phyloP scores from a whole-genome alignment of 2,329 filamentous ascomycete species.

The Pseudogymnoascus sp. region DNA sequence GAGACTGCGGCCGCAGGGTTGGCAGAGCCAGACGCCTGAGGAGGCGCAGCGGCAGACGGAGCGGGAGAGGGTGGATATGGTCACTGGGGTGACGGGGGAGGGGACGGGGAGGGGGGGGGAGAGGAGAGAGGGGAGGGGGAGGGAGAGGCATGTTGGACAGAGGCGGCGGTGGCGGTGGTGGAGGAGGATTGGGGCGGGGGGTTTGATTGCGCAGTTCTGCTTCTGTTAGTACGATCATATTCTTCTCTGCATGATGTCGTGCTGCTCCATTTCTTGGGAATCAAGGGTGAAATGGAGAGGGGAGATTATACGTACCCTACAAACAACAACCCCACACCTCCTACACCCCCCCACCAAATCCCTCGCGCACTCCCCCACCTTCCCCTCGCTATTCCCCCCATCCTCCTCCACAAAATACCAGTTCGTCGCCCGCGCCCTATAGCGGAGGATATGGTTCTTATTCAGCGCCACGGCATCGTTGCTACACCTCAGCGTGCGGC shows the following conservation, averaged over 20 bases:
- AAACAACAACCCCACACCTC: constrained; percentile 67
- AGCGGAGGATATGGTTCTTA: constrained; percentile 47
- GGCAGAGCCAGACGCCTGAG: constrained; percentile 72
- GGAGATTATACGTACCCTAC: constrained; percentile 55
- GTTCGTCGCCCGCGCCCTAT: constrained; percentile 47
- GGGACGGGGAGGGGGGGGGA: constrained; percentile 38
- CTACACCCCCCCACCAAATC: constrained; percentile 82
- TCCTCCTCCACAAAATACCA: constrained; percentile 52
- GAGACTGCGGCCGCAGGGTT: constrained; percentile 69
- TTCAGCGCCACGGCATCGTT: constrained; percentile 56
- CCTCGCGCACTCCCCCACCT: constrained; percentile 69
- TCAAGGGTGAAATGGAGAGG: not conserved
- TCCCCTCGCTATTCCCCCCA: constrained; percentile 48
- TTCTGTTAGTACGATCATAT: constrained; percentile 46
- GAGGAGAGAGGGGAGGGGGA: constrained; percentile 52
- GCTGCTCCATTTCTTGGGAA: too few relatives aligned
- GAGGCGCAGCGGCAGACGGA: constrained; percentile 29
- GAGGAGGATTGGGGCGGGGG: constrained; percentile 57
- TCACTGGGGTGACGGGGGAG: constrained; percentile 48
- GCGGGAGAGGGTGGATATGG: constrained; percentile 27
- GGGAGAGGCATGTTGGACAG: constrained; percentile 65
- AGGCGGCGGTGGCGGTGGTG: constrained; percentile 72
- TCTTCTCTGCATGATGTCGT: too few relatives aligned
- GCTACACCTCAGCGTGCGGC: constrained; percentile 68
- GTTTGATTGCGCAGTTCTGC: constrained; percentile 86